Evolutionary conservation across 176 grass and related monocot genomes (phyloP).

Genomic region (Alloteropsis semialata): DNA sequence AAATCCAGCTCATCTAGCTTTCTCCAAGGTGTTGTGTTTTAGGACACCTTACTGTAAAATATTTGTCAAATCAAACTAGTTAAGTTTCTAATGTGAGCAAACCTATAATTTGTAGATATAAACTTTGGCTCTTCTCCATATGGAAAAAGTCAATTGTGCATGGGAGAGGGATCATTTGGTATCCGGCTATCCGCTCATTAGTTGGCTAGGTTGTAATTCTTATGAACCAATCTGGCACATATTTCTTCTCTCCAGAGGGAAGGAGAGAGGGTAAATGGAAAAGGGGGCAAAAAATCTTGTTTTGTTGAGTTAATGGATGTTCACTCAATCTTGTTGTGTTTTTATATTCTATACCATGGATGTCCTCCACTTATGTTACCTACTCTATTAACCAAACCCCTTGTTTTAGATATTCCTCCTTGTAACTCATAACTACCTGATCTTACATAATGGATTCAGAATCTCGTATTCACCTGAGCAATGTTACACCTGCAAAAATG

Average conservation of each 20-base stretch:
- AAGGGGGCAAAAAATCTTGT: background rate
- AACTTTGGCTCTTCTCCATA: background rate
- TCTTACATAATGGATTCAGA: constrained; percentile 5
- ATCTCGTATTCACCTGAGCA: constrained; percentile 5
- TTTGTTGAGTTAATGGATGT: background rate
- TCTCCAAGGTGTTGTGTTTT: background rate
- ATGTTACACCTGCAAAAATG: background rate
- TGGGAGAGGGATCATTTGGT: background rate
- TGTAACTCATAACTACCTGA: constrained; percentile 10
- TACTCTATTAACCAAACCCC: background rate
- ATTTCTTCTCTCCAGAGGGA: background rate
- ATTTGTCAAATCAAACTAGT: background rate
- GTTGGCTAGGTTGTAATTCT: background rate
- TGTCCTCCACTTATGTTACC: background rate
- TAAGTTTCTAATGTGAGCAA: background rate
- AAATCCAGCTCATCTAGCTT: constrained; percentile 15
- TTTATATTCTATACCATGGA: background rate
- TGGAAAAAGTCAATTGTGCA: background rate
- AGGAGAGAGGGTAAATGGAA: background rate
- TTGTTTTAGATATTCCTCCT: background rate
- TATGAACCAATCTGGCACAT: background rate
- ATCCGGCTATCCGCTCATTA: background rate
- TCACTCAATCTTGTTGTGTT: background rate
- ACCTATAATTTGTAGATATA: background rate
- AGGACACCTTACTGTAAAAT: background rate